Base-by-base conservation (phyloP, 306 rosid genomes). In the Trifolium pratense region DNA sequence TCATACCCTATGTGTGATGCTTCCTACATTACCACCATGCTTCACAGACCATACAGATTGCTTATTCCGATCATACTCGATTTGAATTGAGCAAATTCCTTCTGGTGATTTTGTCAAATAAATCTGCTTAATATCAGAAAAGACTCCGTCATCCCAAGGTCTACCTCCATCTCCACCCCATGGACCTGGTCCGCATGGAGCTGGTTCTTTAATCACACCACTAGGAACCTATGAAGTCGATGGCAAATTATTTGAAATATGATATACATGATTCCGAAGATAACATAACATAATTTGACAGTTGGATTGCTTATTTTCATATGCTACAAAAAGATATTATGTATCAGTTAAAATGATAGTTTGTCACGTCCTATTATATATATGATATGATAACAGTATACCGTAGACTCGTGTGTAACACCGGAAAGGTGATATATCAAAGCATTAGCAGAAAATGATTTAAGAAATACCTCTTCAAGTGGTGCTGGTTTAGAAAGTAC, bases 151-250 rank as follows among this genome's bases (percentile, higher is more conserved):
- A 63, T 93, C 98, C 97, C 98, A 93, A 0, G 89, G 76, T 77
- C 85, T 89, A 9, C 98, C 98, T 70, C 91, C 97, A 31, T 91
- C 96, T 46, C 98, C 98, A n/a, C 98, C 98, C 98, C 98, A 90
- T 39, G 98, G 98, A 42, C 98, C 98, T 37, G 98, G 94, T 68
- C 97, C 97, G 72, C 90, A 84, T 58, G 92, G 94, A 12, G 90
- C 91, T 66, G 96, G 98, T 80, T 93, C 96, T 77, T 88, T 87
- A 18, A 89, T 64, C 68, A 93, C 94, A 7, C 91, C 91, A 64
- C 74, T 74, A 58, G 91, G 58, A 58, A 83, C 82, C 97, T 93
- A 66, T 40, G 48, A 76, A 55, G 26, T 8, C 45, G 16, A 13
- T 10, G 37, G 6, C 11, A 13, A 40, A 25, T 13, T 26, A 13